A percentile compares a stretch with the other conserved stretches of the same genome.
phyloP scores from a whole-genome alignment of 352 stramenopile genomes.

The Pythium inflatum region DNA sequence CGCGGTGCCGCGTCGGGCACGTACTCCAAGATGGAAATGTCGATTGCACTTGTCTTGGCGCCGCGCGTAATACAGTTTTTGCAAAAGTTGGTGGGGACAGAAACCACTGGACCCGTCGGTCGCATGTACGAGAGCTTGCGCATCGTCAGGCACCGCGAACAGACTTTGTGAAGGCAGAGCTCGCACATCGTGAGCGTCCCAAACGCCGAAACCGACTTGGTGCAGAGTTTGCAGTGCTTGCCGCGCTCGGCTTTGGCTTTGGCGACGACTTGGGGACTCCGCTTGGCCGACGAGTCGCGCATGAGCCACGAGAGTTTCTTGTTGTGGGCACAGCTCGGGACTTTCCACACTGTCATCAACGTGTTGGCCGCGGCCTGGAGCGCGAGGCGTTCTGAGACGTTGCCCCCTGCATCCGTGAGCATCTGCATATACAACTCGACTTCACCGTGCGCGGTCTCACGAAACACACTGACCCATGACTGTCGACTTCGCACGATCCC shows the following conservation, averaged over 20 bases:
- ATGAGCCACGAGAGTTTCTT: conserved; percentile 46
- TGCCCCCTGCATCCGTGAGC: conserved; percentile 16
- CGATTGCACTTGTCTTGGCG: conserved; percentile 24
- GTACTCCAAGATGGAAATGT: conserved; percentile 34
- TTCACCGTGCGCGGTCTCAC: conserved; percentile 4
- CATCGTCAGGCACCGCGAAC: conserved; percentile 35
- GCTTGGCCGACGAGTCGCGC: conserved; percentile 16
- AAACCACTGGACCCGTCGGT: conserved; percentile 21
- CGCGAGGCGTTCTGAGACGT: conserved; percentile 18
- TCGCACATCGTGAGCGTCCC: conserved; percentile 36
- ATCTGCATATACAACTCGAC: conserved; percentile 29
- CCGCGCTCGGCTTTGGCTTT: conserved; percentile 19
- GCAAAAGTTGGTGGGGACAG: conserved; percentile 34
- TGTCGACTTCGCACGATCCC: conserved; percentile 28
- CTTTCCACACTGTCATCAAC: conserved; percentile 29
- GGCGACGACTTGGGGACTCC: conserved; percentile 15
- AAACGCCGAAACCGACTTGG: conserved; percentile 30
- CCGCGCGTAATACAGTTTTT: conserved; percentile 37
- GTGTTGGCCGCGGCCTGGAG: conserved; percentile 25
- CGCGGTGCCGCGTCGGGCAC: conserved; percentile 17
- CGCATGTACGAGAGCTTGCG: conserved; percentile 37
- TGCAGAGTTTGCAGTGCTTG: conserved; percentile 34
- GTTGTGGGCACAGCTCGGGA: conserved; percentile 34
- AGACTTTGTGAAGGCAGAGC: conserved; percentile 34
- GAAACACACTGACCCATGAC: conserved; percentile 20